These are phyloP conservation scores for Desmodesmus armatus DNA, from an alignment of 139 green algal species.

Conservation along the genomic window DNA sequence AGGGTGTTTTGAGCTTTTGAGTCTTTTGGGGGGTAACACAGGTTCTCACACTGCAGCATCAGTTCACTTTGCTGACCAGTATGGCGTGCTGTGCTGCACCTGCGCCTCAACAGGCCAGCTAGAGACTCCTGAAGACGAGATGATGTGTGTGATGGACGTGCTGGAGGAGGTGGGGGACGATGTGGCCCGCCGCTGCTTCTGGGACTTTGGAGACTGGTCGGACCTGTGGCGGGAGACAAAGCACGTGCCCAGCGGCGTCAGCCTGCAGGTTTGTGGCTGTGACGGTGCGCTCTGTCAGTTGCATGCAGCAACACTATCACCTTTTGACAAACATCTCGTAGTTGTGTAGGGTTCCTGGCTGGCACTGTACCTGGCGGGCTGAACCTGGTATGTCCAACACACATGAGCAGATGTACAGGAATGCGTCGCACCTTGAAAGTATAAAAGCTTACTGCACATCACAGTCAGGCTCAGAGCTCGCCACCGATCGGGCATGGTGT, in stretches of 20 bases:
- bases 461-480: too few species aligned
- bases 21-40: background rate
- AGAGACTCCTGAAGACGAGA: constrained; percentile 31
- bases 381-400: too few species aligned
- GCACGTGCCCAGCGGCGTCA: constrained; percentile 47
- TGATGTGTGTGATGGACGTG: constrained; percentile 78
- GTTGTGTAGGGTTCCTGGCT: too few species aligned
- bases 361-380: too few species aligned
- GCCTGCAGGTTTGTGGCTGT: constrained; percentile 51
- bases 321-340: too few species aligned
- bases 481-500: too few species aligned
- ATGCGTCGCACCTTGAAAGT: background rate
- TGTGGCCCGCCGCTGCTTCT: constrained; percentile 68
- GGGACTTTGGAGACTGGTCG: constrained; percentile 87
- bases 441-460: background rate
- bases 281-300: background rate
- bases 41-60: too few species aligned
- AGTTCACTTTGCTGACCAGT: too few species aligned
- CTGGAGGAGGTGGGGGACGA: constrained; percentile 72
- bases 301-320: too few species aligned
- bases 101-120: constrained; percentile 45
- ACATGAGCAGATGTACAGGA: background rate
- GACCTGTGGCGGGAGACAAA: constrained; percentile 77
- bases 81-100: too few species aligned
- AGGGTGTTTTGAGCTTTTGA: too few species aligned